Percentiles rank a stretch among this genome's conserved stretches.
Evolutionary conservation across 371 early-diverging fungal species (phyloP).

Genomic region (Nematocida ausubeli): DNA sequence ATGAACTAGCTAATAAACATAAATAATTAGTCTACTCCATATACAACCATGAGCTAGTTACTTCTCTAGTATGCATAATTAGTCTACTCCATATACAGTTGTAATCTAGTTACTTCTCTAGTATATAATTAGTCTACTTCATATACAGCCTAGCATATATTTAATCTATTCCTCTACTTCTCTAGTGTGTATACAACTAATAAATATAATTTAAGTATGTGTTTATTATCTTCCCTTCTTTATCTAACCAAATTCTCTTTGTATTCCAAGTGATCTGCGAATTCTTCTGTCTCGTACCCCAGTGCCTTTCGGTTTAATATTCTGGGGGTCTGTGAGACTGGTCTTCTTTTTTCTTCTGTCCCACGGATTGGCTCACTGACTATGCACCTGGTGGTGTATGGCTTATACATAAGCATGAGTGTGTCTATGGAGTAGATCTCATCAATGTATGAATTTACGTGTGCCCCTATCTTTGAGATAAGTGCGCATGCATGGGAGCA

Average conservation of each 20-base stretch:
- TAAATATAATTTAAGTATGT: neutral
- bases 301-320: neutral
- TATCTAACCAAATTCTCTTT: conserved; percentile 40
- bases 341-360: conserved; percentile 38
- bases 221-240: neutral
- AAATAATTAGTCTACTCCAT: too few species aligned
- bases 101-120: too few species aligned
- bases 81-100: too few species aligned
- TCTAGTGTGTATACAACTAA: too few species aligned
- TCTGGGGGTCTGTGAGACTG: neutral
- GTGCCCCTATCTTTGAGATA: conserved; percentile 45
- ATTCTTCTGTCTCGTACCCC: conserved; percentile 41
- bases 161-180: too few species aligned
- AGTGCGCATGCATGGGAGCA: conserved; percentile 66
- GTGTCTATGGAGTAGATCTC: conserved; percentile 54
- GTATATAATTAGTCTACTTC: too few species aligned
- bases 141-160: too few species aligned
- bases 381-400: conserved; percentile 41
- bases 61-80: too few species aligned
- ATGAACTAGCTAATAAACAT: too few species aligned
- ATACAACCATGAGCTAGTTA: too few species aligned
- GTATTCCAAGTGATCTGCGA: conserved; percentile 19
- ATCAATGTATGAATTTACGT: conserved; percentile 48
- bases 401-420: conserved; percentile 38
- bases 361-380: conserved; percentile 50